Evolutionary conservation across 2,329 filamentous ascomycete genomes (phyloP).

Genomic region (Zymoseptoria crescenta): DNA sequence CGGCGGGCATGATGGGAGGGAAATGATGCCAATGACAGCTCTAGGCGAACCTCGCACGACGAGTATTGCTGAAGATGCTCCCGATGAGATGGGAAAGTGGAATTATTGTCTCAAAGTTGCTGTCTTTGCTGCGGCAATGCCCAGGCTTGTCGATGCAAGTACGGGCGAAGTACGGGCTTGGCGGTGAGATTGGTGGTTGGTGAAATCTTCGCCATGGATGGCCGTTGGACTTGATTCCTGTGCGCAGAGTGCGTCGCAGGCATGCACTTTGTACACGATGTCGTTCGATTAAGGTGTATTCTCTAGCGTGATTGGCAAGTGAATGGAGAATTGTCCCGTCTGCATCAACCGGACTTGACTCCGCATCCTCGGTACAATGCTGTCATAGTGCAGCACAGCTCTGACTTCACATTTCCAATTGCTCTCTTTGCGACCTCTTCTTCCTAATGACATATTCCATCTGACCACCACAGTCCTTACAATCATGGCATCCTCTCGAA

Average conservation of each 20-base stretch:
- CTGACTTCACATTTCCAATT: neutral
- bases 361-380: neutral
- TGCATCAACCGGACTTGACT: neutral
- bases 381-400: neutral
- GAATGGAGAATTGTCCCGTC: neutral
- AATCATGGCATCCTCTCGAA: neutral
- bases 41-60: too few relatives aligned
- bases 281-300: neutral
- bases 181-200: neutral
- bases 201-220: too few relatives aligned
- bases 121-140: neutral
- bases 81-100: neutral
- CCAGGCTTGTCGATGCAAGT: neutral
- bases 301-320: neutral
- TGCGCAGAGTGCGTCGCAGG: too few relatives aligned
- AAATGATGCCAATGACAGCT: neutral
- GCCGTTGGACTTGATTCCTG: too few relatives aligned
- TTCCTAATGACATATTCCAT: neutral
- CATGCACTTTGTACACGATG: neutral
- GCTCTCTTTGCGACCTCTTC: too few relatives aligned
- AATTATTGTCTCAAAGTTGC: neutral
- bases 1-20: neutral
- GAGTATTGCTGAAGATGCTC: too few relatives aligned
- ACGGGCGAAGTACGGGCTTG: neutral
- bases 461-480: neutral